These are phyloP conservation scores for Metschnikowia bowlesiae DNA, from an alignment of 805 yeast species.

Conservation along the genomic window DNA sequence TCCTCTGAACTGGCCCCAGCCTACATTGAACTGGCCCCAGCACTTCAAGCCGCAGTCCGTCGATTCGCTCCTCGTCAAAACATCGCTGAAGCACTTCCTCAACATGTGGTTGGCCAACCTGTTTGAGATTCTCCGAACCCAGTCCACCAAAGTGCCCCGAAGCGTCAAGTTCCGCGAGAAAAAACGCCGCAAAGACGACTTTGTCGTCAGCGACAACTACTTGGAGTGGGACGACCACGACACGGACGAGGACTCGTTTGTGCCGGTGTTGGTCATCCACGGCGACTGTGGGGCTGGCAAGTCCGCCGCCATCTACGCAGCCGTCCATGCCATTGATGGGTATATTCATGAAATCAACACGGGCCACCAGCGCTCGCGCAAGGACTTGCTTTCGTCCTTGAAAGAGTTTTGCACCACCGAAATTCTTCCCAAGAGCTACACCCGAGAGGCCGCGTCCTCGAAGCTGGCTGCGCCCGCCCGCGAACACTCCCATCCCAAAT, in stretches of 20 bases:
- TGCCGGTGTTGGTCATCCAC: conserved; percentile 59
- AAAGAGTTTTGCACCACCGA: conserved; percentile 84
- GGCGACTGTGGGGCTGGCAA: conserved; percentile 81
- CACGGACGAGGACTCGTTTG: conserved; percentile 39
- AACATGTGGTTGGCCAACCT: conserved; percentile 39
- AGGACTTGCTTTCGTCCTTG: conserved; percentile 59
- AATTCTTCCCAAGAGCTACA: conserved; percentile 51
- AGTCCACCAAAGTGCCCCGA: conserved; percentile 31
- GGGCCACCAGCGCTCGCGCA: conserved; percentile 66
- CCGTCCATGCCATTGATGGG: conserved; percentile 57
- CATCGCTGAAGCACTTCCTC: conserved; percentile 20
- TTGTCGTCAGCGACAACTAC: conserved; percentile 34
- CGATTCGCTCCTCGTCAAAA: conserved; percentile 32
- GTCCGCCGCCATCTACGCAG: conserved; percentile 65
- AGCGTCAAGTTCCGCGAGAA: conserved; percentile 24
- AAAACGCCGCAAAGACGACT: conserved; percentile 21
- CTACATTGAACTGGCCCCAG: conserved; percentile 24
- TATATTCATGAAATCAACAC: conserved; percentile 80
- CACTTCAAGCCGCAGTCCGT: conserved; percentile 37
- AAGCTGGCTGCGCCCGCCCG: no score
- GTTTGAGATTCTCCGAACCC: conserved; percentile 28
- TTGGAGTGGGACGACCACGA: conserved; percentile 19
- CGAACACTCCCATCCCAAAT: background rate
- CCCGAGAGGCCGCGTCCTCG: conserved; percentile 6
- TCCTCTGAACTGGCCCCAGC: no score